These are phyloP conservation scores for Talaromyces stipitatus DNA, from an alignment of 495 filamentous ascomycete genomes.

Conservation along the genomic window DNA sequence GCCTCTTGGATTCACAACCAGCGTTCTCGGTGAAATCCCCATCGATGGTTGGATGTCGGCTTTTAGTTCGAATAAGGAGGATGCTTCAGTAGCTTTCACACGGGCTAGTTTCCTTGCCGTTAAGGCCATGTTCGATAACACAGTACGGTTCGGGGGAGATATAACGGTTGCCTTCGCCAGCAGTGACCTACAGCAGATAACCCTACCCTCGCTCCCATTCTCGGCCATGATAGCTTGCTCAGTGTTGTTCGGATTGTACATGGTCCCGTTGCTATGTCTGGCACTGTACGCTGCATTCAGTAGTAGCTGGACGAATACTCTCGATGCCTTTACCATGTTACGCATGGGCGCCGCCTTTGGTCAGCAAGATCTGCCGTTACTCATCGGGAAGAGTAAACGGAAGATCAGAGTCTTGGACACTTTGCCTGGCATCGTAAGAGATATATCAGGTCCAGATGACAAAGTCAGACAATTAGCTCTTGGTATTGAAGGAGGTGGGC, in stretches of 20 bases:
- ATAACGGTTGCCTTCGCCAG: neutral
- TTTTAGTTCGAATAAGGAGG: too few relatives aligned
- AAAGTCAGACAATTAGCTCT: slow-evolving; percentile 2
- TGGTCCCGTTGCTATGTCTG: slow-evolving; percentile 11
- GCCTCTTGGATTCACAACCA: neutral
- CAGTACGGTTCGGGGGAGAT: neutral
- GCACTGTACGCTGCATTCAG: slow-evolving; percentile 12
- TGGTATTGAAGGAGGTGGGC: slow-evolving; percentile 3
- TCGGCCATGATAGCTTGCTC: neutral
- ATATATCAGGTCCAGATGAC: slow-evolving; percentile 8
- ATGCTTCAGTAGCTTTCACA: neutral
- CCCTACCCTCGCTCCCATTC: neutral
- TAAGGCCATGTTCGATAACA: neutral
- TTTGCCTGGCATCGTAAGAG: slow-evolving; percentile 13
- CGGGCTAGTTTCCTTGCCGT: neutral
- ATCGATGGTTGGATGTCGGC: neutral
- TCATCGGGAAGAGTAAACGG: slow-evolving; percentile 2
- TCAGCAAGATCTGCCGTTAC: slow-evolving; percentile 12
- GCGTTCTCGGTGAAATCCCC: neutral
- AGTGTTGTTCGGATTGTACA: slow-evolving; percentile 6
- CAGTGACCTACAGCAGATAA: neutral
- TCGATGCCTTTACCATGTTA: slow-evolving; percentile 25
- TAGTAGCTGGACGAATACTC: slow-evolving; percentile 15
- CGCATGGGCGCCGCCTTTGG: slow-evolving; percentile 16
- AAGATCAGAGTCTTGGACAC: slow-evolving; percentile 12